Percentiles rank a stretch among this genome's conserved stretches.
These are phyloP conservation scores for Jatropha podagrica DNA, from an alignment of 441 rosid genomes.

Conservation along the genomic window DNA sequence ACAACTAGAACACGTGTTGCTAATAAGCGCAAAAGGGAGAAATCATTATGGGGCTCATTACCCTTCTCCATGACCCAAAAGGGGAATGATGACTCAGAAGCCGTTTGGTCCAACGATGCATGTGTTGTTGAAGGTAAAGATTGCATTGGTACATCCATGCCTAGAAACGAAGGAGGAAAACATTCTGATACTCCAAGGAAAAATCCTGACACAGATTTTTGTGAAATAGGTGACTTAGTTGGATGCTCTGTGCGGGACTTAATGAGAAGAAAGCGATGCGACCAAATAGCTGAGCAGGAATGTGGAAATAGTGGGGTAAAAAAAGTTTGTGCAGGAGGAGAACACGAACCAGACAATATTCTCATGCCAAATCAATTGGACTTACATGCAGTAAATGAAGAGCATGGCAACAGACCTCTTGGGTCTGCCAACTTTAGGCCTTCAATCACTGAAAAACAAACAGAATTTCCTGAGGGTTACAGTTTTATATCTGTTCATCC, in stretches of 20 bases:
- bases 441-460: constrained; percentile 11
- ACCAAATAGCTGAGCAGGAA: constrained; percentile 45
- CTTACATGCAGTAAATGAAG: constrained; percentile 23
- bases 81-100: constrained; percentile 36
- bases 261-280: constrained; percentile 80
- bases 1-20: constrained; percentile 28
- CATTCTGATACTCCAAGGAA: constrained; percentile 28
- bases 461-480: constrained; percentile 11
- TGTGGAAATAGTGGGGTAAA: constrained; percentile 36
- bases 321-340: constrained; percentile 35
- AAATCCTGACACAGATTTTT: constrained; percentile 33
- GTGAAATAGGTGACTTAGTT: constrained; percentile 37
- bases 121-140: constrained; percentile 35
- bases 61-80: constrained; percentile 46
- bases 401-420: constrained; percentile 20
- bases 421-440: constrained; percentile 18
- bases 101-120: constrained; percentile 30
- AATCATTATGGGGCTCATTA: constrained; percentile 70
- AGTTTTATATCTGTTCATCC: constrained; percentile 17
- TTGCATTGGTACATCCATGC: constrained; percentile 18
- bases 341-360: constrained; percentile 21
- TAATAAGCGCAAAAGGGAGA: constrained; percentile 40
- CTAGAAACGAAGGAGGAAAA: constrained; percentile 36
- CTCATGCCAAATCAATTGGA: constrained; percentile 36
- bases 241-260: constrained; percentile 79